Conservation (phyloP, 768 basidiomycete species). For the Phylloporus rhodoxanthus region DNA sequence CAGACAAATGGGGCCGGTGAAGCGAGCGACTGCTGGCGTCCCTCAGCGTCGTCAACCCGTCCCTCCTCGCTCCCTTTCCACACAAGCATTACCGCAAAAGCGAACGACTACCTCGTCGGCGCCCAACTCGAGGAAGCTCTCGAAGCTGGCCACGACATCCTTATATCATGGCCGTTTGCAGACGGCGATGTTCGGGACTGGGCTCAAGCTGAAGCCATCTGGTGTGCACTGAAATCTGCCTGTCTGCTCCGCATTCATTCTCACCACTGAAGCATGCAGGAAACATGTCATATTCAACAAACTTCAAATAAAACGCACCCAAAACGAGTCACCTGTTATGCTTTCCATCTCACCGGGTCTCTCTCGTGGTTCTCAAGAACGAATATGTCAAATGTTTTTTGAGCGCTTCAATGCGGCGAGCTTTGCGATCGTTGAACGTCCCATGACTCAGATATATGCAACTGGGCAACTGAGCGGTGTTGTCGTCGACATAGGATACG, state of each 20-base stretch:
- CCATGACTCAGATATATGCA: constrained; percentile 81
- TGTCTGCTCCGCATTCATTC: background rate
- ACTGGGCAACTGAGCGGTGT: constrained; percentile 66
- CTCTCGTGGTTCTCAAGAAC: constrained; percentile 62
- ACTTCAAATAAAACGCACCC: constrained; percentile 70
- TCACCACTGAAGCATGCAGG: constrained; percentile 40
- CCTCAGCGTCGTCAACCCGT: constrained; percentile 44
- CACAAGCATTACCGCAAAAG: constrained; percentile 40
- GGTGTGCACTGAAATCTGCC: constrained; percentile 42
- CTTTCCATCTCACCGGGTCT: constrained; percentile 66
- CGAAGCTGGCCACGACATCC: constrained; percentile 66
- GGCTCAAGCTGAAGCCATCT: constrained; percentile 83
- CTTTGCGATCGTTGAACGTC: constrained; percentile 74
- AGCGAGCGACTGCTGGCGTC: constrained; percentile 24
- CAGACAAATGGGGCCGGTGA: constrained; percentile 4
- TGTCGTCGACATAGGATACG: constrained; percentile 75
- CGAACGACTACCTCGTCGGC: constrained; percentile 81
- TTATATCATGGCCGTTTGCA: constrained; percentile 78
- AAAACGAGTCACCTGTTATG: constrained; percentile 84
- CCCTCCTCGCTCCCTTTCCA: constrained; percentile 43
- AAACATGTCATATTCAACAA: constrained; percentile 74
- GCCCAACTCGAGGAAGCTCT: constrained; percentile 74
- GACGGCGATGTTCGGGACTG: constrained; percentile 70
- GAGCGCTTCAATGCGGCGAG: constrained; percentile 89
- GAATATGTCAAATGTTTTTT: constrained; percentile 79